Evolutionary conservation across 1,284 basidiomycete species (phyloP).

Genomic region (Wolfiporia cocos): DNA sequence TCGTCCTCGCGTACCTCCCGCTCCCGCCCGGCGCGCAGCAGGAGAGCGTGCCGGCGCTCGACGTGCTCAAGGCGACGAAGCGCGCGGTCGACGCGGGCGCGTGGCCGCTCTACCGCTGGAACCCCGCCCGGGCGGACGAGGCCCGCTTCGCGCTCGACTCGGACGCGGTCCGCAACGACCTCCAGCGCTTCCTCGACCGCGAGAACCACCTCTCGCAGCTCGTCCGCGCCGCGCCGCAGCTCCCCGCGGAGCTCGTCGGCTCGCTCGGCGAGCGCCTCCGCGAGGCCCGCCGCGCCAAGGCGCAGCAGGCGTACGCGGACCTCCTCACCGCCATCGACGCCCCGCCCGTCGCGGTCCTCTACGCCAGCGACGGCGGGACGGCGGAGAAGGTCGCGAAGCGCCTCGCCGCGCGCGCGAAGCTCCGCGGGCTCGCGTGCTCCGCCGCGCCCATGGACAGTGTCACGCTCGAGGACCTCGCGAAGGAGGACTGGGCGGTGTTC

Average conservation of each 20-base stretch:
- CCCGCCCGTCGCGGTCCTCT: constrained; percentile 85
- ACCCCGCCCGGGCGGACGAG: constrained; percentile 74
- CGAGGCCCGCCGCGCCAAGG: constrained; percentile 80
- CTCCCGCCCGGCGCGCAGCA: too few species aligned
- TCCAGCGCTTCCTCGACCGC: constrained; percentile 93
- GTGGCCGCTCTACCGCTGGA: constrained; percentile 99
- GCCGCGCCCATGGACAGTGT: constrained; percentile 74
- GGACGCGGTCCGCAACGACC: constrained; percentile 89
- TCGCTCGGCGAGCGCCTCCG: constrained; percentile 83
- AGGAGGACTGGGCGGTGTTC: constrained; percentile 84
- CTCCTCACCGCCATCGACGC: constrained; percentile 85
- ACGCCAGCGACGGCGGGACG: constrained; percentile 90
- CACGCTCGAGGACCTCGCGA: constrained; percentile 65
- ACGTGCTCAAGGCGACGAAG: constrained; percentile 95
- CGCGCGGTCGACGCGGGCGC: constrained; percentile 94
- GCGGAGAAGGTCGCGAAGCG: constrained; percentile 96
- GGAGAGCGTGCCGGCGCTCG: constrained; percentile 77
- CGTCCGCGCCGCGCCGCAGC: constrained; percentile 71
- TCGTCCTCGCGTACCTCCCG: constrained; percentile 94
- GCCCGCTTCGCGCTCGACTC: constrained; percentile 90
- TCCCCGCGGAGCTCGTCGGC: constrained; percentile 82
- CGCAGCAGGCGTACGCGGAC: constrained; percentile 82
- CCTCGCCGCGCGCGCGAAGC: constrained; percentile 78
- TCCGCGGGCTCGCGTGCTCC: constrained; percentile 77
- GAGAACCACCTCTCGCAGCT: constrained; percentile 96